These are phyloP conservation scores for Onygena corvina DNA, from an alignment of 2,329 filamentous ascomycete genomes.

Conservation along the genomic window DNA sequence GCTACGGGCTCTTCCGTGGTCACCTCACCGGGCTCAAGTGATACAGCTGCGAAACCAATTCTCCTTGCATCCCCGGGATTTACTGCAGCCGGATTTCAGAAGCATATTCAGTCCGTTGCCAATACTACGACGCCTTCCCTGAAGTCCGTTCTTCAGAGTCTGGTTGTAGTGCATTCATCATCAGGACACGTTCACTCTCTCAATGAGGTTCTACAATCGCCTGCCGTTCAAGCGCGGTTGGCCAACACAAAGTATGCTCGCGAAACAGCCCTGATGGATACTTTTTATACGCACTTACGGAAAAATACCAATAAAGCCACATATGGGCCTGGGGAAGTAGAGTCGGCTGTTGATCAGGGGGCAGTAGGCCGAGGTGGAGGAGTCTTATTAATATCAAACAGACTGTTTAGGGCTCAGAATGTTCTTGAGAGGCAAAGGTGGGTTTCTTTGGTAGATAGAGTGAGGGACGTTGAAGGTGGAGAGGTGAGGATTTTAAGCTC, in stretches of 20 bases:
- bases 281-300: conserved; percentile 64
- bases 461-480: conserved; percentile 67
- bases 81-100: conserved; percentile 66
- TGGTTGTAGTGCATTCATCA: conserved; percentile 64
- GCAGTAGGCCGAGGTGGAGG: conserved; percentile 81
- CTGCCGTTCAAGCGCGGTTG: conserved; percentile 63
- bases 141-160: conserved; percentile 57
- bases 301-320: conserved; percentile 79
- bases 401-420: conserved; percentile 72
- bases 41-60: conserved; percentile 47
- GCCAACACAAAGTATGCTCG: conserved; percentile 78
- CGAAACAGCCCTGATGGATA: conserved; percentile 74
- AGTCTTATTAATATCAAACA: conserved; percentile 73
- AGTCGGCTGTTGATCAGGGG: conserved; percentile 70
- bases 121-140: conserved; percentile 45
- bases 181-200: conserved; percentile 79
- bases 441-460: conserved; percentile 74
- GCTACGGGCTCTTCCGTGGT: conserved; percentile 27
- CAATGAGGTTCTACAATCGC: conserved; percentile 72
- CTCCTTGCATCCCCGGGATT: conserved; percentile 85
- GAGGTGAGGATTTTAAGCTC: conserved; percentile 83
- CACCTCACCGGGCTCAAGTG: conserved; percentile 24
- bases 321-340: conserved; percentile 76
- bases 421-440: conserved; percentile 65
- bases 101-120: conserved; percentile 53